Conservation (phyloP, 1,284 basidiomycete species). For the Xerocomus nothofagi region DNA sequence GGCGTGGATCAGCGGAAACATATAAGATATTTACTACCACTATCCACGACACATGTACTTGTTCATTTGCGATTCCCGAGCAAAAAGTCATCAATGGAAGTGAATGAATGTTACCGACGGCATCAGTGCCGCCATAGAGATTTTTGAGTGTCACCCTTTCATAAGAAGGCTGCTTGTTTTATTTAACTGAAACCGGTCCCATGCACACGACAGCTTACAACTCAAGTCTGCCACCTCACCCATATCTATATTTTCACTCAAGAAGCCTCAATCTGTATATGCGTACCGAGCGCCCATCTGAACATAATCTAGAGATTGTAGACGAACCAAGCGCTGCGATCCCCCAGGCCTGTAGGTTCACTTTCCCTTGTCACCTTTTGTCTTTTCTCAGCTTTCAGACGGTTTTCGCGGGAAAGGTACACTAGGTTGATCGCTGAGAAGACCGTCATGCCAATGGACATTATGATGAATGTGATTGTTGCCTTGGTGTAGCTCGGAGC, state of each 20-base stretch:
- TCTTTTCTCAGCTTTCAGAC: conserved; percentile 24
- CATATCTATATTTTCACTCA: neutral
- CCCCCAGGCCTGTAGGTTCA: conserved; percentile 26
- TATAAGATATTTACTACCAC: conserved; percentile 6
- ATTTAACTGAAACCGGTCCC: neutral
- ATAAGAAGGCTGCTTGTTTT: neutral
- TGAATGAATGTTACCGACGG: neutral
- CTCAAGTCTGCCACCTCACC: neutral
- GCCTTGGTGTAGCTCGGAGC: conserved; percentile 44
- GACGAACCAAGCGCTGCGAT: conserved; percentile 35
- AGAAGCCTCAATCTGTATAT: neutral
- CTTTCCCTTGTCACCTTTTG: conserved; percentile 10
- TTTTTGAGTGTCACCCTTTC: neutral
- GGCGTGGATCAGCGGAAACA: conserved; percentile 43
- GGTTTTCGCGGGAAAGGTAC: conserved; percentile 26
- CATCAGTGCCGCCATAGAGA: neutral
- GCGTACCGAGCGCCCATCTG: neutral
- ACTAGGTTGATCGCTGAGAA: conserved; percentile 35
- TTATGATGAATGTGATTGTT: conserved; percentile 39
- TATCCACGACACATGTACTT: conserved; percentile 19
- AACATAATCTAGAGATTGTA: conserved; percentile 24
- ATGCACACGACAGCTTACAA: neutral
- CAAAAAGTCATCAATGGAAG: neutral
- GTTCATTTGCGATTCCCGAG: neutral
- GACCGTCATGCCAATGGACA: conserved; percentile 37